phyloP scores from a whole-genome alignment of 2,329 filamentous ascomycete genomes.

The Phaeophleospora eucalypticola region DNA sequence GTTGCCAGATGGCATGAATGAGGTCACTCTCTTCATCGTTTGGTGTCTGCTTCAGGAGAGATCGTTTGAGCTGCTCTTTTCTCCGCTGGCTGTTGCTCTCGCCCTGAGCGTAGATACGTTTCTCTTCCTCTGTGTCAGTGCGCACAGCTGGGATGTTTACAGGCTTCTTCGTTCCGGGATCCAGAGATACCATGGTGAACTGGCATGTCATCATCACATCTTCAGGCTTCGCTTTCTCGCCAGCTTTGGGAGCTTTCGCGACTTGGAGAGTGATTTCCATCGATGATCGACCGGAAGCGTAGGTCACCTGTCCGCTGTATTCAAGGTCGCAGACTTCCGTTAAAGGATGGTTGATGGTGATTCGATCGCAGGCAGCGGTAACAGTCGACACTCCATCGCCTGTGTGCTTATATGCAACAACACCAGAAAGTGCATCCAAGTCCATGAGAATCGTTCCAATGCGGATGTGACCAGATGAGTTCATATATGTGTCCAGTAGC shows the following conservation, averaged over 20 bases:
- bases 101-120: slow-evolving; percentile 58
- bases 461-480: slow-evolving; percentile 68
- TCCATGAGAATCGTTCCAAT: slow-evolving; percentile 76
- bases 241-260: slow-evolving; percentile 60
- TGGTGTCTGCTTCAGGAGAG: slow-evolving; percentile 63
- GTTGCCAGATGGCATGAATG: slow-evolving; percentile 70
- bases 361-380: slow-evolving; percentile 61
- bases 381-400: slow-evolving; percentile 61
- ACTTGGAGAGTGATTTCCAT: slow-evolving; percentile 73
- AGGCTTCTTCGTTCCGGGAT: slow-evolving; percentile 63
- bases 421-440: slow-evolving; percentile 70
- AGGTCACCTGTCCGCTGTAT: slow-evolving; percentile 64
- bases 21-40: slow-evolving; percentile 67
- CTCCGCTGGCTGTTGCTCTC: slow-evolving; percentile 64
- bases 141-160: slow-evolving; percentile 59
- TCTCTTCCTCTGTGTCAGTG: slow-evolving; percentile 62
- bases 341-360: slow-evolving; percentile 65
- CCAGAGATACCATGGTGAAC: slow-evolving; percentile 73
- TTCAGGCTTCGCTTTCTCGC: slow-evolving; percentile 52
- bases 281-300: slow-evolving; percentile 68
- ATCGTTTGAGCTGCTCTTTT: slow-evolving; percentile 57
- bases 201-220: slow-evolving; percentile 67
- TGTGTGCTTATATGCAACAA: slow-evolving; percentile 70
- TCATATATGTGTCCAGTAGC: slow-evolving; percentile 74
- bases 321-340: slow-evolving; percentile 76